A percentile compares a stretch with the other conserved stretches of the same genome.
These are phyloP conservation scores for Dipodascopsis uninucleata DNA, from an alignment of 805 yeast species.

Conservation along the genomic window DNA sequence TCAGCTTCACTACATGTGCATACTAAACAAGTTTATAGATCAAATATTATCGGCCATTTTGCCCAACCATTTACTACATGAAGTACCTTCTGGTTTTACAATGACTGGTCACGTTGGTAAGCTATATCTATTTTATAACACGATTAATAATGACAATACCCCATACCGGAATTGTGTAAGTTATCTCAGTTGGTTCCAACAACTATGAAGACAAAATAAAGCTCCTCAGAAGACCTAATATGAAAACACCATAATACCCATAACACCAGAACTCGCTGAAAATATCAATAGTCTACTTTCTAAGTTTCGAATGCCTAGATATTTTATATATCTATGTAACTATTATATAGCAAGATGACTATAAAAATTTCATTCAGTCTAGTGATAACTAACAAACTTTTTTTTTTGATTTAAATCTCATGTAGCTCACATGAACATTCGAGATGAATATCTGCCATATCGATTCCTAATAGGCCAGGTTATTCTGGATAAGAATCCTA, in stretches of 20 bases:
- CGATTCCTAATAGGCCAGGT: slow-evolving; percentile 82
- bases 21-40: slow-evolving; percentile 41
- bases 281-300: too few species aligned
- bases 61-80: slow-evolving; percentile 66
- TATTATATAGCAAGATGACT: background rate
- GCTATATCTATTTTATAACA: slow-evolving; percentile 1
- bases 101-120: slow-evolving; percentile 76
- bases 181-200: too few species aligned
- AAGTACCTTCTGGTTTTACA: slow-evolving; percentile 86
- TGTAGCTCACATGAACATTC: slow-evolving; percentile 77
- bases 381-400: background rate
- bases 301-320: too few species aligned
- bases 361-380: background rate
- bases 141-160: background rate
- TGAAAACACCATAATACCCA: too few species aligned
- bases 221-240: too few species aligned
- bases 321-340: too few species aligned
- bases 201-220: too few species aligned
- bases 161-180: too few species aligned
- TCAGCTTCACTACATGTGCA: background rate
- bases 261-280: too few species aligned
- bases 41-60: slow-evolving; percentile 74
- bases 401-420: background rate
- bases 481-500: slow-evolving; percentile 79
- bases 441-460: slow-evolving; percentile 80